Evolutionary conservation across 1,284 basidiomycete genomes (phyloP), one percentile per base, ranked within the genome.

Genomic region (Ceratobasidium sp.): DNA sequence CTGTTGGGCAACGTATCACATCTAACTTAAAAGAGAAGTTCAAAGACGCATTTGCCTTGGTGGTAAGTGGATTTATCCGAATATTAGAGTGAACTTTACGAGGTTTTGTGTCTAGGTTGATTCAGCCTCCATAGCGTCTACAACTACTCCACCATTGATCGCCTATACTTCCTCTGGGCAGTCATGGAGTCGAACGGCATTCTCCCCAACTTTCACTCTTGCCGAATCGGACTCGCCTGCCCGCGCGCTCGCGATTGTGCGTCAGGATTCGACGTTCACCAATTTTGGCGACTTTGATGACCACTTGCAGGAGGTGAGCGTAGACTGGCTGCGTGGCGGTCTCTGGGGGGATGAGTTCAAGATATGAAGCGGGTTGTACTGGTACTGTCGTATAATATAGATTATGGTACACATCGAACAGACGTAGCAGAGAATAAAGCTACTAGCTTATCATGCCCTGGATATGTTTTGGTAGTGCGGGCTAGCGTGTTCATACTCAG

Each of bases 211-310:
- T 85, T 89, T 91, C 81, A 86, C 86, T 71, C 82, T 93, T 44
- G 83, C 84, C 2, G 86, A 87, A 4, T 80, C 86, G 0, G 84
- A 86, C 23, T 82, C 88, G 3, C 89, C 91, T 0, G 80, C 82
- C 3, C 87, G 85, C 26, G 89, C 91, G 0, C 82, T 89, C 7
- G 81, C 84, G 12, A 85, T 90, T 0, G 89, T 92, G 20, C 86
- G 85, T 42, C 87, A 90, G 67, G 82, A 86, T 55, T 86, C 85
- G 46, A 83, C 87, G 76, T 90, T 91, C 75, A 84, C 87, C 78
- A 86, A 87, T 60, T 90, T 94, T 73, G 91, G 90, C 5, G 93
- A 94, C 83, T 94, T 94, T 80, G 93, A 94, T 80, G 93, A 94
- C 80, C 92, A 94, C 85, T 83, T 94, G 69, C 93, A 93, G 83